These are phyloP conservation scores for Teratosphaeria destructans DNA, from an alignment of 2,329 filamentous ascomycete species.

Conservation along the genomic window DNA sequence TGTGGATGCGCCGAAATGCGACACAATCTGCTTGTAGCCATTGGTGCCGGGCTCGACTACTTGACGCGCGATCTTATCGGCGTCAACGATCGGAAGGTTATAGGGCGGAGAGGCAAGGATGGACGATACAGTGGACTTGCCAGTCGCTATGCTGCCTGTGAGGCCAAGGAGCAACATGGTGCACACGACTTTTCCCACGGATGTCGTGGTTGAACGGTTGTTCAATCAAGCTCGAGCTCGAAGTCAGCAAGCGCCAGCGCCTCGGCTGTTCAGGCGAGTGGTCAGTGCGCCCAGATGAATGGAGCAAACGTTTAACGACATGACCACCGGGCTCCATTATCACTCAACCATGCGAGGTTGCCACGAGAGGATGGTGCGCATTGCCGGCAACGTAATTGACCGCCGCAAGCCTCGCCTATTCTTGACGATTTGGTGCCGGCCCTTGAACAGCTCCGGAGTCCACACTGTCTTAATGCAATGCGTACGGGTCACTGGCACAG, in stretches of 20 bases:
- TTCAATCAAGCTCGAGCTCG: background rate
- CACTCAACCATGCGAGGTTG: background rate
- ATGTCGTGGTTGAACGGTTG: background rate
- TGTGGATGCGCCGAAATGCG: slow-evolving; percentile 69
- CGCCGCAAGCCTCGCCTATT: background rate
- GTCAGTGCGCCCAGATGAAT: background rate
- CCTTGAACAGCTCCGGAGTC: background rate
- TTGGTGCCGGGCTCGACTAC: slow-evolving; percentile 87
- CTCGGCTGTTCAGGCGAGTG: background rate
- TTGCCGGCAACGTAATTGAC: background rate
- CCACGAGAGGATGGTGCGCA: background rate
- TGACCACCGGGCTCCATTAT: background rate
- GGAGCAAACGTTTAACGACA: background rate
- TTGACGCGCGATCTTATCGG: slow-evolving; percentile 81
- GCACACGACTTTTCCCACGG: background rate
- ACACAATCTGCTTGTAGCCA: slow-evolving; percentile 73
- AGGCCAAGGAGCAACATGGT: slow-evolving; percentile 91
- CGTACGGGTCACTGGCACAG: background rate
- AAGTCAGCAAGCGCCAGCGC: background rate
- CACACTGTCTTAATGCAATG: background rate
- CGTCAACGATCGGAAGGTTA: slow-evolving; percentile 83
- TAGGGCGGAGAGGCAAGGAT: slow-evolving; percentile 73
- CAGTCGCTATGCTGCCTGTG: slow-evolving; percentile 93
- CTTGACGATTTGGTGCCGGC: background rate
- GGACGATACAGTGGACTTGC: slow-evolving; percentile 89